Percentiles rank a stretch among this genome's conserved stretches.
These are phyloP conservation scores for Przewalskia tangutica DNA, from an alignment of 257 asterid species.

Conservation along the genomic window DNA sequence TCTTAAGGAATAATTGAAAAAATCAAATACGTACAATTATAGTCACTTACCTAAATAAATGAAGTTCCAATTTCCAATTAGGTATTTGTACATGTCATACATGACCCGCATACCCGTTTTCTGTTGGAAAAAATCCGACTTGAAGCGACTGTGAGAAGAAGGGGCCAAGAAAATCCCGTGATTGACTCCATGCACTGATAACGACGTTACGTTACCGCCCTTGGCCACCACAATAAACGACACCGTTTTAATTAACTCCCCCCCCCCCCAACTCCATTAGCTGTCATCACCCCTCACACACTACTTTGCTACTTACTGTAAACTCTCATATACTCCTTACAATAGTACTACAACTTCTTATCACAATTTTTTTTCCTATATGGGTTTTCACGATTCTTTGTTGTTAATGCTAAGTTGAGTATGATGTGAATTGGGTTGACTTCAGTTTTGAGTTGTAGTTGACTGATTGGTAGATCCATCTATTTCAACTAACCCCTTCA, in stretches of 20 bases:
- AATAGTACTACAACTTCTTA: neutral
- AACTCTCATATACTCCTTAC: neutral
- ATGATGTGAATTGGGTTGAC: conserved; percentile 4
- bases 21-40: too few relatives aligned
- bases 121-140: neutral
- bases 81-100: too few relatives aligned
- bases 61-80: too few relatives aligned
- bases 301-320: neutral
- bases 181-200: conserved; percentile 11
- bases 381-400: neutral
- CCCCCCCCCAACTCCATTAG: neutral
- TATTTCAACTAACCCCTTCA: neutral
- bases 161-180: conserved; percentile 15
- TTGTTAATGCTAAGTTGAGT: too few relatives aligned
- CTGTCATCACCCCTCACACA: neutral
- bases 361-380: neutral
- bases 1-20: too few relatives aligned
- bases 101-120: neutral
- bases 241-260: neutral
- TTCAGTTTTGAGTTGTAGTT: neutral
- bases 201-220: neutral
- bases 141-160: neutral
- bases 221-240: neutral
- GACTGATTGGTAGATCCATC: conserved; percentile 1
- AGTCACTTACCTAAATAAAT: too few relatives aligned